Conservation (phyloP, 352 stramenopile genomes). For the Globisporangium polare region DNA sequence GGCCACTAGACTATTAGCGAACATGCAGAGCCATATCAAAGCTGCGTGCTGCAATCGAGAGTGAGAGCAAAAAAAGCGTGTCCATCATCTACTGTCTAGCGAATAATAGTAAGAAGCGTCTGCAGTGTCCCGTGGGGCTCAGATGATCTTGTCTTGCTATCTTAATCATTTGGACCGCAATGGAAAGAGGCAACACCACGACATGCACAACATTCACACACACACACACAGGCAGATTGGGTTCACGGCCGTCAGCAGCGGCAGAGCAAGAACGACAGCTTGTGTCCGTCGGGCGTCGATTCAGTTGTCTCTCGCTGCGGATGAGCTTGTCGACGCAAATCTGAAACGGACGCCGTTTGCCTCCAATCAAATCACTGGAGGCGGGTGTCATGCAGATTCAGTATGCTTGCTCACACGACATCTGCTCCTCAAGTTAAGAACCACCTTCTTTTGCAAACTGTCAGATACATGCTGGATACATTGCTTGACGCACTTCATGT, state of each 20-base stretch:
- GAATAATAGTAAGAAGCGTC: conserved; percentile 72
- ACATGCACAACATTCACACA: background rate
- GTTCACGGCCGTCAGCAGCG: background rate
- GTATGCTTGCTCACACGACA: background rate
- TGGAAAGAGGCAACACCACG: background rate
- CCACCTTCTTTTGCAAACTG: background rate
- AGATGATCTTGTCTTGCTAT: conserved; percentile 46
- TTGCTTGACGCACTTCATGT: background rate
- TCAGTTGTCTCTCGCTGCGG: background rate
- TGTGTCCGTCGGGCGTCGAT: background rate
- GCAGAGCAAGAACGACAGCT: conserved; percentile 1
- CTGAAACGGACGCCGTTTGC: background rate
- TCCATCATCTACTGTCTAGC: conserved; percentile 89
- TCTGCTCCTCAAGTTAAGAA: background rate
- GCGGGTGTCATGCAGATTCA: conserved; percentile 1
- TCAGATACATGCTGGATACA: background rate
- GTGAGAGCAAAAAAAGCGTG: conserved; percentile 11
- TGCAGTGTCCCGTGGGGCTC: conserved; percentile 33
- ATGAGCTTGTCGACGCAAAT: background rate
- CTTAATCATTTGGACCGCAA: conserved; percentile 61
- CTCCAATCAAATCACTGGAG: conserved; percentile 11
- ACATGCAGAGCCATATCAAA: background rate
- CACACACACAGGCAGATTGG: background rate
- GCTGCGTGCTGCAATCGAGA: background rate
- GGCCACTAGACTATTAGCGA: background rate